Percentiles rank a stretch among this genome's conserved stretches.
Evolutionary conservation across 331 rosid species (phyloP).

Genomic region (Saraca asoca): DNA sequence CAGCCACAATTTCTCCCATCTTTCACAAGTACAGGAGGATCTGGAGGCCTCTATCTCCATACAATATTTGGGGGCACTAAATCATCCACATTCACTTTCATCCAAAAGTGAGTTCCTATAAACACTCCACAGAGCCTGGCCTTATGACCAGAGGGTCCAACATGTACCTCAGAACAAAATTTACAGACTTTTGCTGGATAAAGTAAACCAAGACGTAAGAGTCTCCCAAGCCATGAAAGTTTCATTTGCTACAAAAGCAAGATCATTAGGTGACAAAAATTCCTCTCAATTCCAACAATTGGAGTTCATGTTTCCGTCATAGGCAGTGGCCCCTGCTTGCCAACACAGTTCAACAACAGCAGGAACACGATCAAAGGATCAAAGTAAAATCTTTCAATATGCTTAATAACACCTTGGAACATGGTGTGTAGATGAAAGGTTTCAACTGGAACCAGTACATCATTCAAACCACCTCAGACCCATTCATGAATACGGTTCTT

Average conservation of each 20-base stretch:
- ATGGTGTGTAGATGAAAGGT: constrained; percentile 50
- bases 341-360: constrained; percentile 58
- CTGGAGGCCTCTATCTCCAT: constrained; percentile 76
- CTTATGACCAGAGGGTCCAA: constrained; percentile 88
- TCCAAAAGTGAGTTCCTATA: constrained; percentile 80
- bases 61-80: constrained; percentile 73
- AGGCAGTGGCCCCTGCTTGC: constrained; percentile 54
- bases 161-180: constrained; percentile 84
- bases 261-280: constrained; percentile 34
- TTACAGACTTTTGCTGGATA: constrained; percentile 85
- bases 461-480: constrained; percentile 45
- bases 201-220: constrained; percentile 43
- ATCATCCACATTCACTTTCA: constrained; percentile 68
- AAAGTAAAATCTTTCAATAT: constrained; percentile 52
- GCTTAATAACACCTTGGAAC: constrained; percentile 55
- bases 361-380: constrained; percentile 60
- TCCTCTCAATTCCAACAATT: constrained; percentile 29
- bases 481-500: constrained; percentile 55
- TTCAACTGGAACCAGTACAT: constrained; percentile 51
- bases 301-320: constrained; percentile 17
- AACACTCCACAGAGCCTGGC: constrained; percentile 87
- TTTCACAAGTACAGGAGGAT: constrained; percentile 73
- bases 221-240: constrained; percentile 56
- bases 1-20: constrained; percentile 69
- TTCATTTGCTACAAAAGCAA: constrained; percentile 39